Conservation (phyloP, 306 rosid genomes). For the Rubus parviflorus region DNA sequence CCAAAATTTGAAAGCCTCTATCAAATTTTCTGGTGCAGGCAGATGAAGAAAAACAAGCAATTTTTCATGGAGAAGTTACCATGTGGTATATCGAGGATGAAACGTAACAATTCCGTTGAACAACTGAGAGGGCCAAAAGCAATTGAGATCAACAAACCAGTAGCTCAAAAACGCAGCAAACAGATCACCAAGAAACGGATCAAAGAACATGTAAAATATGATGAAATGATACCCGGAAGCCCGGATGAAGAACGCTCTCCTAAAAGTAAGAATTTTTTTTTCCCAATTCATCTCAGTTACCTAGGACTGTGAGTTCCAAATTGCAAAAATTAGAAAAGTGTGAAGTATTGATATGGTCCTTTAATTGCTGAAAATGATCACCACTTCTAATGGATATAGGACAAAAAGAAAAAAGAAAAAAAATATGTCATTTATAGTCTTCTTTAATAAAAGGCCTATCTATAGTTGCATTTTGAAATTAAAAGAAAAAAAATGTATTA, state of each 20-base stretch:
- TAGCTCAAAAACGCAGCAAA: slow-evolving; percentile 6
- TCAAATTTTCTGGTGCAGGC: slow-evolving; percentile 36
- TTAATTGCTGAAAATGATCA: neutral
- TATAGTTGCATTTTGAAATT: neutral
- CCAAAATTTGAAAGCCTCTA: neutral
- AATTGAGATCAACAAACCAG: slow-evolving; percentile 11
- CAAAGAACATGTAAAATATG: slow-evolving; percentile 36
- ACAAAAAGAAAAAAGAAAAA: neutral
- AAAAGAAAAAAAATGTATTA: neutral
- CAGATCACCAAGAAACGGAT: slow-evolving; percentile 1
- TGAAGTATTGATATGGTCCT: neutral
- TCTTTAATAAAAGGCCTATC: neutral
- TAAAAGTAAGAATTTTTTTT: slow-evolving; percentile 29
- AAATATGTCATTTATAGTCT: neutral
- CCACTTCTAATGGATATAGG: neutral
- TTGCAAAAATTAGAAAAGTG: neutral
- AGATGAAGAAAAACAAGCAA: slow-evolving; percentile 55
- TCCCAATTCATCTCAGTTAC: neutral
- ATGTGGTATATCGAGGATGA: slow-evolving; percentile 50
- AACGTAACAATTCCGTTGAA: slow-evolving; percentile 38
- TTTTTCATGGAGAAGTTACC: slow-evolving; percentile 44
- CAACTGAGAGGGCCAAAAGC: slow-evolving; percentile 45
- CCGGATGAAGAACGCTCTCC: slow-evolving; percentile 39
- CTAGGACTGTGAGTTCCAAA: neutral
- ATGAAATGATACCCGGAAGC: slow-evolving; percentile 69